phyloP scores from a whole-genome alignment of 177 flowering plant species.

The Tripterygium wilfordii region DNA sequence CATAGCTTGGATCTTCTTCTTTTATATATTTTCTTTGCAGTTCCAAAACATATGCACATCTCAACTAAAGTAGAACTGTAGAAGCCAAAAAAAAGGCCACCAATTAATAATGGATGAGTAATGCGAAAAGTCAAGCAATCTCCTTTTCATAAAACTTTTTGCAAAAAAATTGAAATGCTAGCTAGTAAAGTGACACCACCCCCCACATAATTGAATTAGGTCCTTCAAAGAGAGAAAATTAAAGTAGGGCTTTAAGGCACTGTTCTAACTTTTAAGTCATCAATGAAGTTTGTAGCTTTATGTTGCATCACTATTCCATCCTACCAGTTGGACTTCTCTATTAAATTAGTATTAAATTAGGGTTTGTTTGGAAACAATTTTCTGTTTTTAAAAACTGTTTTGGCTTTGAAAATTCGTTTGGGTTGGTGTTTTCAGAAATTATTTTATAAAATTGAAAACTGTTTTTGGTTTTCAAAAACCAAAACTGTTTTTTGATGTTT shows the following conservation, averaged over 20 bases:
- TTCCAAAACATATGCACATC: neutral
- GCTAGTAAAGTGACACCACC: no score
- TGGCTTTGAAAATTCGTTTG: no score
- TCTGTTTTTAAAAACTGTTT: no score
- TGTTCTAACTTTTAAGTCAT: neutral
- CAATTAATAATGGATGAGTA: no score
- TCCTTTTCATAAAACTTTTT: no score
- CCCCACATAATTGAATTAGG: neutral
- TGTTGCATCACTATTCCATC: constrained; percentile 1
- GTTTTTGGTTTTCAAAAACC: no score
- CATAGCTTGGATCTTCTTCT: constrained; percentile 1
- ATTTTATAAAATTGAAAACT: no score
- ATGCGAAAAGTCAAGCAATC: no score
- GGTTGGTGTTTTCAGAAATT: neutral
- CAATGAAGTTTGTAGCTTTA: neutral
- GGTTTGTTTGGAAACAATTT: neutral
- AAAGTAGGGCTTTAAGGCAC: neutral
- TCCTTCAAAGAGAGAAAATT: neutral
- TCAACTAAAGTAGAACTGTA: neutral
- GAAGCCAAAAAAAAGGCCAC: no score
- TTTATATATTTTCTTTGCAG: neutral
- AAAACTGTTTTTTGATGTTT: no score
- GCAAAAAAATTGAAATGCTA: no score
- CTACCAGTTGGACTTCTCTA: neutral
- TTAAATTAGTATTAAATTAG: neutral